Percentiles rank a stretch among this genome's conserved stretches.
Evolutionary conservation across 352 stramenopile genomes (phyloP).

Genomic region (Phytophthora pluvialis): DNA sequence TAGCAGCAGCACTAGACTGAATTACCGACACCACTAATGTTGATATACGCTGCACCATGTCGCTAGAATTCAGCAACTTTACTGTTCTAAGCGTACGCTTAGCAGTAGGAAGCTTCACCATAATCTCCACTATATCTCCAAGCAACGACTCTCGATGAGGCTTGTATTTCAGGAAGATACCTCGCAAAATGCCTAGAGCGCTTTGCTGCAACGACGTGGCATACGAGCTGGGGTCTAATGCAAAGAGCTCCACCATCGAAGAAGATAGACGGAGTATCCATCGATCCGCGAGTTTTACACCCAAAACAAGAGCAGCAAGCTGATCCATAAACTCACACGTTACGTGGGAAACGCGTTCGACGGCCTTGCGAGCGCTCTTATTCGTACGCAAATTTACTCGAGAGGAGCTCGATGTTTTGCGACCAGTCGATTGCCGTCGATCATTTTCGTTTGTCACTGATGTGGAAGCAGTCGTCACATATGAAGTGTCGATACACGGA

Average conservation of each 20-base stretch:
- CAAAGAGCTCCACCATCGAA: slow-evolving; percentile 73
- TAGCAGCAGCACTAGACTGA: slow-evolving; percentile 48
- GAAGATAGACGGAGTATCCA: slow-evolving; percentile 79
- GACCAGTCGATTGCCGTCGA: slow-evolving; percentile 11
- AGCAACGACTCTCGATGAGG: slow-evolving; percentile 66
- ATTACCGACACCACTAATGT: slow-evolving; percentile 71
- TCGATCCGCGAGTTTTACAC: slow-evolving; percentile 78
- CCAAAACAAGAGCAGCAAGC: slow-evolving; percentile 57
- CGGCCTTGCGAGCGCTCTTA: slow-evolving; percentile 53
- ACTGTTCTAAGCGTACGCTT: slow-evolving; percentile 78
- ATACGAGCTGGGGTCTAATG: slow-evolving; percentile 69
- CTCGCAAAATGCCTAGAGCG: slow-evolving; percentile 59
- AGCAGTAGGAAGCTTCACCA: slow-evolving; percentile 76
- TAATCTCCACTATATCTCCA: slow-evolving; percentile 71
- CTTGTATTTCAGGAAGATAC: slow-evolving; percentile 73
- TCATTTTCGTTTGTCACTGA: slow-evolving; percentile 16
- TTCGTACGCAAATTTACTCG: slow-evolving; percentile 57
- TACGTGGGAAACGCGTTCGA: slow-evolving; percentile 68
- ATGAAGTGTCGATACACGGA: slow-evolving; percentile 70
- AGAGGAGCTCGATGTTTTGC: slow-evolving; percentile 24
- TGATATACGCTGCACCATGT: slow-evolving; percentile 71
- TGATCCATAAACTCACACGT: slow-evolving; percentile 81
- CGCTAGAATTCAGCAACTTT: slow-evolving; percentile 61
- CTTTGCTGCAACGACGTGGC: slow-evolving; percentile 71
- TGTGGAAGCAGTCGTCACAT: slow-evolving; percentile 36